A percentile compares a stretch with the other conserved stretches of the same genome.
Evolutionary conservation across 2,329 filamentous ascomycete genomes (phyloP).

Genomic region (Pseudocercospora fuligena): DNA sequence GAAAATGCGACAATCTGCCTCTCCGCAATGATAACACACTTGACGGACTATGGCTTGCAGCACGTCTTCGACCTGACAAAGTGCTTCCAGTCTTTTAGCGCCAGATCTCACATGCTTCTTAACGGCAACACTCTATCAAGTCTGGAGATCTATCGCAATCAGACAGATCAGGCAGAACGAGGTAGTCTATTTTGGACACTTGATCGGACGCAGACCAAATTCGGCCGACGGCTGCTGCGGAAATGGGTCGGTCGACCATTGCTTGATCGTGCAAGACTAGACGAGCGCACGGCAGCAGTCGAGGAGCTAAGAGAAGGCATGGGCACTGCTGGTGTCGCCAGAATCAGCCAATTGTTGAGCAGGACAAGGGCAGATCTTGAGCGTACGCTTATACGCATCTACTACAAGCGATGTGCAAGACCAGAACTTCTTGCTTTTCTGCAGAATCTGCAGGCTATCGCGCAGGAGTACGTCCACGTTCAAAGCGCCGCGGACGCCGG

Average conservation of each 20-base stretch:
- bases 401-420: conserved; percentile 93
- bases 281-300: conserved; percentile 81
- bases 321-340: conserved; percentile 70
- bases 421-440: conserved; percentile 85
- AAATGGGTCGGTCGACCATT: conserved; percentile 95
- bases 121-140: conserved; percentile 94
- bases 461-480: conserved; percentile 73
- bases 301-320: conserved; percentile 78
- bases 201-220: conserved; percentile 87
- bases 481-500: conserved; percentile 69
- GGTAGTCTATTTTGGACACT: conserved; percentile 96
- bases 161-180: conserved; percentile 81
- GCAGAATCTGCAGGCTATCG: conserved; percentile 82
- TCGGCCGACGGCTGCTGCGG: conserved; percentile 82
- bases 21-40: conserved; percentile 93
- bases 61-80: conserved; percentile 96
- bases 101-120: conserved; percentile 90
- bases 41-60: conserved; percentile 89
- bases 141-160: conserved; percentile 93
- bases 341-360: conserved; percentile 71
- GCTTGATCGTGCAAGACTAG: conserved; percentile 73
- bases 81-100: conserved; percentile 95
- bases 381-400: conserved; percentile 90
- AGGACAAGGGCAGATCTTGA: conserved; percentile 82
- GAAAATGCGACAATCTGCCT: conserved; percentile 89